phyloP scores from a whole-genome alignment of 2,329 filamentous ascomycete genomes.

The Aspergillus sp. region DNA sequence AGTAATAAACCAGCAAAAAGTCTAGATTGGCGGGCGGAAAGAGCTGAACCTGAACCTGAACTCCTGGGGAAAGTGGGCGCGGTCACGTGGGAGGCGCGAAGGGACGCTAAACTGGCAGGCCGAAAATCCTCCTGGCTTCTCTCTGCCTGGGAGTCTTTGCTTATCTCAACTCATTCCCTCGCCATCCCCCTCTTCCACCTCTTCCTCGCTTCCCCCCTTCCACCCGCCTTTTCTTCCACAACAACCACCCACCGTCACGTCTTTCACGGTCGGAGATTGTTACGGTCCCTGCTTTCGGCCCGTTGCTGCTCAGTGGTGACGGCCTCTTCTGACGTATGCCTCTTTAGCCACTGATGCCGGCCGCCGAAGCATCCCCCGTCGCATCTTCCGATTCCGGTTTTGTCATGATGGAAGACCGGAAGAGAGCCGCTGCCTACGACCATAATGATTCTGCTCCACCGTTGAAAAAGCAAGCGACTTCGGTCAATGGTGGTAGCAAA shows the following conservation, averaged over 20 bases:
- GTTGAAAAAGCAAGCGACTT: constrained; percentile 81
- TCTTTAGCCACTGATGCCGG: constrained; percentile 76
- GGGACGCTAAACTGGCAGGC: constrained; percentile 34
- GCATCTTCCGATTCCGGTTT: constrained; percentile 76
- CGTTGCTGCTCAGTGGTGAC: constrained; percentile 39
- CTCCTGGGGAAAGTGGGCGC: constrained; percentile 32
- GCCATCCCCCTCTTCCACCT: constrained; percentile 25
- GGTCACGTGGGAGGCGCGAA: constrained; percentile 43
- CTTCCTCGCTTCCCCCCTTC: constrained; percentile 2
- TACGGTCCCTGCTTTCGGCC: constrained; percentile 30
- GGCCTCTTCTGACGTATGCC: constrained; percentile 36
- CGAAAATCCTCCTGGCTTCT: constrained; percentile 47
- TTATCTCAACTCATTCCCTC: constrained; percentile 33
- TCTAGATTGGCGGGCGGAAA: constrained; percentile 21
- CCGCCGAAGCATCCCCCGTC: constrained; percentile 72
- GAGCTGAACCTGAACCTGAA: constrained; percentile 16
- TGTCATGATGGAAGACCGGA: constrained; percentile 98
- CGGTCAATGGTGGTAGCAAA: constrained; percentile 70
- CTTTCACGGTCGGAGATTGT: constrained; percentile 27
- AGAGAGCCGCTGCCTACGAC: constrained; percentile 82
- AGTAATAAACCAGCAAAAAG: constrained; percentile 13
- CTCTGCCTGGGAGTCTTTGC: constrained; percentile 21
- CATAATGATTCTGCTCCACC: constrained; percentile 83
- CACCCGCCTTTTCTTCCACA: neutral
- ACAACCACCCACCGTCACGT: constrained; percentile 8